Evolutionary conservation across 371 early-diverging fungal genomes (phyloP).

Genomic region (Dinochytrium kinnereticum): DNA sequence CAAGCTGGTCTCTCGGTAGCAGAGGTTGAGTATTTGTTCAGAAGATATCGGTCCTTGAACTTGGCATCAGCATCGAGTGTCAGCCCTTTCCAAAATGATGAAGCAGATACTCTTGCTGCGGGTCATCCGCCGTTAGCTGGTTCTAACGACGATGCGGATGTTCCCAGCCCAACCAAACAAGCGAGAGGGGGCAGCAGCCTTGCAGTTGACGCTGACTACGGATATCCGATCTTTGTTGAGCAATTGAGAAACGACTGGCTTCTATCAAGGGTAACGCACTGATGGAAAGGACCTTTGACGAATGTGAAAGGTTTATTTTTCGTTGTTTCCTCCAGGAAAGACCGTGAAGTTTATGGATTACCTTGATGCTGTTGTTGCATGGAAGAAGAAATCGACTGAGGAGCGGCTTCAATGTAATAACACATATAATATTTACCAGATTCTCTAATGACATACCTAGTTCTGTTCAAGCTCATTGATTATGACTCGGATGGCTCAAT

Average conservation of each 20-base stretch:
- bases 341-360: slow-evolving; percentile 29
- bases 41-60: slow-evolving; percentile 13
- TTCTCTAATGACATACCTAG: slow-evolving; percentile 20
- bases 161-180: no score
- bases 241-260: slow-evolving; percentile 34
- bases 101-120: not conserved
- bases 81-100: not conserved
- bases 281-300: not conserved
- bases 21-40: slow-evolving; percentile 31
- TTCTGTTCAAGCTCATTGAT: slow-evolving; percentile 41
- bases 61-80: not conserved
- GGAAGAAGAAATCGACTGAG: slow-evolving; percentile 22
- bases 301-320: slow-evolving; percentile 22
- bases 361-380: slow-evolving; percentile 24
- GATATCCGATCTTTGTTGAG: slow-evolving; percentile 22
- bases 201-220: slow-evolving; percentile 8
- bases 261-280: slow-evolving; percentile 18
- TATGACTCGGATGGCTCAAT: slow-evolving; percentile 37
- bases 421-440: not conserved
- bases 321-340: slow-evolving; percentile 28
- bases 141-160: no score
- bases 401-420: slow-evolving; percentile 30
- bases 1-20: slow-evolving; percentile 29
- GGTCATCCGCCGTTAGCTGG: not conserved
- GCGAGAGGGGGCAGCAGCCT: not conserved